These are phyloP conservation scores for Abrus precatorius DNA, from an alignment of 306 rosid genomes.

Conservation along the genomic window DNA sequence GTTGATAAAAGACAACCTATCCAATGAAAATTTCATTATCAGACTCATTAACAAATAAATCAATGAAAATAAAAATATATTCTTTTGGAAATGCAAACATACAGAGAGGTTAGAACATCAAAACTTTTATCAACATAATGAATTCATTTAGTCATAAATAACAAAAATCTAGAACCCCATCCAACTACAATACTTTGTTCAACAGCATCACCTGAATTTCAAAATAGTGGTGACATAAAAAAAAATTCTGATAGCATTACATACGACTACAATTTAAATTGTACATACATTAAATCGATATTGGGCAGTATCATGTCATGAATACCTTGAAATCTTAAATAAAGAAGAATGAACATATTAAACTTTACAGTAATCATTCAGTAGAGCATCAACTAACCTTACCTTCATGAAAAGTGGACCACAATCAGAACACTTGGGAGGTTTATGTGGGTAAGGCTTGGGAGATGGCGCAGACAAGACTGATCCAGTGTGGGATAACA, in stretches of 20 bases:
- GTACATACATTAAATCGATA: not conserved
- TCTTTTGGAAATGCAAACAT: slow-evolving; percentile 5
- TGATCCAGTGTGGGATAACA: slow-evolving; percentile 68
- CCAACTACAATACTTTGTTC: not conserved
- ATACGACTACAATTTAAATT: not conserved
- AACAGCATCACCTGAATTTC: not conserved
- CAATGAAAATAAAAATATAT: not conserved
- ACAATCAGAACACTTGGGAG: slow-evolving; percentile 89
- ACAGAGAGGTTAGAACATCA: not conserved
- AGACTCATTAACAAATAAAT: not conserved
- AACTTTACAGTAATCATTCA: not conserved
- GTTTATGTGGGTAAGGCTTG: slow-evolving; percentile 79
- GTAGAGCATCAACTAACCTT: slow-evolving; percentile 14
- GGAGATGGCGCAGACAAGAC: slow-evolving; percentile 71
- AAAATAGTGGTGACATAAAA: not conserved
- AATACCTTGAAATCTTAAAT: not conserved
- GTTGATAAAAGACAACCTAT: not conserved
- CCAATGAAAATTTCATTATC: not conserved
- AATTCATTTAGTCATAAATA: not conserved
- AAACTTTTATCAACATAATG: not conserved
- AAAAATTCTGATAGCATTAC: slow-evolving; percentile 1
- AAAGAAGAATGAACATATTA: not conserved
- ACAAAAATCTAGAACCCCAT: slow-evolving; percentile 1
- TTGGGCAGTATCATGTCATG: not conserved
- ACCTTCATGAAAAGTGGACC: slow-evolving; percentile 93